These are phyloP conservation scores for Plantago elongata DNA, from an alignment of 257 asterid genomes.

Conservation along the genomic window DNA sequence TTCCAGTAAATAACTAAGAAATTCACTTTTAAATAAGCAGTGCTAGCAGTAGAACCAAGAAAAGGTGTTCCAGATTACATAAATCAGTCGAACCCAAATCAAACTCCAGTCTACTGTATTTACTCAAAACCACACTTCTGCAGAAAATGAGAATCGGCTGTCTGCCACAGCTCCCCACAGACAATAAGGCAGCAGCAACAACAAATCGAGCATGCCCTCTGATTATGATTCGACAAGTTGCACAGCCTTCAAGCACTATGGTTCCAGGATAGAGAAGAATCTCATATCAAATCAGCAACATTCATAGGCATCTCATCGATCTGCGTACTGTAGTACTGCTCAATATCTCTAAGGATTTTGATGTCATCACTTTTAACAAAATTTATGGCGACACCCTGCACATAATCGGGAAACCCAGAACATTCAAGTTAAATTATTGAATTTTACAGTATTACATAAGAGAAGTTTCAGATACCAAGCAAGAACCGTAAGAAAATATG, in stretches of 20 bases:
- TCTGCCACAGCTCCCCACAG: background rate
- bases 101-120: slow-evolving; percentile 2
- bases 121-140: slow-evolving; percentile 3
- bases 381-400: slow-evolving; percentile 98
- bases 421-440: background rate
- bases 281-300: slow-evolving; percentile 76
- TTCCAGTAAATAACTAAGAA: background rate
- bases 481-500: background rate
- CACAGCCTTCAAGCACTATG: background rate
- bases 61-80: background rate
- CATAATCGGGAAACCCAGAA: background rate
- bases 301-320: slow-evolving; percentile 99
- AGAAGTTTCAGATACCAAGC: background rate
- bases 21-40: too few relatives aligned
- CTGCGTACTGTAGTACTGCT: slow-evolving; percentile 94
- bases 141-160: background rate
- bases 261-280: background rate
- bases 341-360: slow-evolving; percentile 86
- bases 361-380: slow-evolving; percentile 91
- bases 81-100: background rate
- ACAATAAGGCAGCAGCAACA: background rate
- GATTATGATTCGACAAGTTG: background rate
- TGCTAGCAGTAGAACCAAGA: background rate
- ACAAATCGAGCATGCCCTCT: background rate
- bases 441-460: background rate